Conservation (phyloP, 306 rosid genomes). For the Pyrus communis region DNA sequence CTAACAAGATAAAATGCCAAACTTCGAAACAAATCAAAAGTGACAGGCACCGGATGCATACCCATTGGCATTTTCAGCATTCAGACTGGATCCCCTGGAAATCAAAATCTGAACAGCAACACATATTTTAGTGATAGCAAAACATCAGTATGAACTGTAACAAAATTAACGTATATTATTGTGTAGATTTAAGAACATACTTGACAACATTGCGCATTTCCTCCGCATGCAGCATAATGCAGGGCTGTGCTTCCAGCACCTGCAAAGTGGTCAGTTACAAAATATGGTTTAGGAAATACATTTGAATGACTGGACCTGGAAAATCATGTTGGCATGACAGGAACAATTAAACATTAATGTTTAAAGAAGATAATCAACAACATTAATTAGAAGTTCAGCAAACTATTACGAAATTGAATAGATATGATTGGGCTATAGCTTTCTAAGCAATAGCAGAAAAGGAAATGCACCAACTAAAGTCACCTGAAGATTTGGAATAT, state of each 20-base stretch:
- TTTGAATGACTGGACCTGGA: background rate
- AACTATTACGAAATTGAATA: background rate
- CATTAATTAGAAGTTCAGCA: background rate
- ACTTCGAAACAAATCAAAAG: conserved; percentile 10
- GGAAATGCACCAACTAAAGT: background rate
- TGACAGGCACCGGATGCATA: conserved; percentile 26
- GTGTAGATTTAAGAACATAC: conserved; percentile 31
- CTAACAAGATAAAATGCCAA: background rate
- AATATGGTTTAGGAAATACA: background rate
- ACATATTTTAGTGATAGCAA: conserved; percentile 8
- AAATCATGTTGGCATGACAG: background rate
- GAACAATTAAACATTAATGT: background rate
- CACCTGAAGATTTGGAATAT: background rate
- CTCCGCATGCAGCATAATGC: conserved; percentile 97
- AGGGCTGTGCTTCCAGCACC: conserved; percentile 97
- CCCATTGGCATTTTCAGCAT: conserved; percentile 81
- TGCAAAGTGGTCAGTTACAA: conserved; percentile 25
- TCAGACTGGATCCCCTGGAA: conserved; percentile 70
- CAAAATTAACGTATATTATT: background rate
- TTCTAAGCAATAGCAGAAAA: background rate
- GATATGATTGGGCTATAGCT: background rate
- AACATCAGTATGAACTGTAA: conserved; percentile 10
- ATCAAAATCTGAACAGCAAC: conserved; percentile 65
- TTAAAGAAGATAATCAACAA: background rate
- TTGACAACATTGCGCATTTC: conserved; percentile 92